Base-by-base conservation (phyloP, 495 filamentous ascomycete species). In the Entonaema liquescens region DNA sequence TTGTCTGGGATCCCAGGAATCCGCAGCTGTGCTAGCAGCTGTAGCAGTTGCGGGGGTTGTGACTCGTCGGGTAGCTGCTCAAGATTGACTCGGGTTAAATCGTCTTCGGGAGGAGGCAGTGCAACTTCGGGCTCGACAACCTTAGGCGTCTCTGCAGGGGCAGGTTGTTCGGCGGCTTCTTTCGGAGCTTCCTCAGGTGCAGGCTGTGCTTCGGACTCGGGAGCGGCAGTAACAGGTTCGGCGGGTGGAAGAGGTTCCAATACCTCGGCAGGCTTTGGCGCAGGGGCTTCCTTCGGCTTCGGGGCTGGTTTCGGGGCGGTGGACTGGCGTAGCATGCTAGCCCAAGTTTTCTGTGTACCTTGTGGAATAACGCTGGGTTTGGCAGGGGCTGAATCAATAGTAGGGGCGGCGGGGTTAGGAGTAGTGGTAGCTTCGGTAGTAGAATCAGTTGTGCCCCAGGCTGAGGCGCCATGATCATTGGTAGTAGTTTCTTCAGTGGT, bases 61-160 rank as follows among this genome's bases (percentile, higher is more conserved):
- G 95, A 95, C 7, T 83, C 85, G 81, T 98, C 94, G 38, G 89
- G 89, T 49, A 98, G 84, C 76, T 94, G 91, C 71, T 97, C 94
- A 23, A 99, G 89, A 74, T 99, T 98, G 38, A 88, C 88, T 79
- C 94, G 90, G 1, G 96, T 98, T 72, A 98, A 86, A 63, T 94
- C 88, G 77, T 93, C 92, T 76, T 92, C 90, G n/a, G 92, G 87
- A 6, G 91, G 89, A 28, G 86, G 82, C 11, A 93, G 78, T 25
- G 83, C 79, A 11, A 84, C 78, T 57, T 87, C 83, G 58, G 89
- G 87, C 23, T 83, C 79, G 40, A 80, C 78, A n/a, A 82, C 75
- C 56, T 75, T 67, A n/a, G 77, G 76, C 2, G 76, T 17, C 9
- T 78, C 80, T 8, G 60, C 74, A 0, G 77, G 74, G 12, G 73